Evolutionary conservation across 106 monocot genomes (phyloP).

Genomic region (Dendrobium officinale): DNA sequence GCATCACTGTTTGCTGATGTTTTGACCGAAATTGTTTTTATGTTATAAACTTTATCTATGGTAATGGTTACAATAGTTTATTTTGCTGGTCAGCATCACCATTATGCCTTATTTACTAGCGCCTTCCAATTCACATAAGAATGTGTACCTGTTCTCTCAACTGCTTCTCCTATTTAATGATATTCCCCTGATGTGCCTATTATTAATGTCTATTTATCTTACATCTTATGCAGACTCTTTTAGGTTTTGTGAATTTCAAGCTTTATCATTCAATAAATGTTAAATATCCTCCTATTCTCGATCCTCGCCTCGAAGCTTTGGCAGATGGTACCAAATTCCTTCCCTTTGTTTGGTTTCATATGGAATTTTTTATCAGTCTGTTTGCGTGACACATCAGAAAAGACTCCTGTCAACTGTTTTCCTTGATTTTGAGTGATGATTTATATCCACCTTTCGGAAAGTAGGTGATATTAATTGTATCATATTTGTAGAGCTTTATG

Average conservation of each 20-base stretch:
- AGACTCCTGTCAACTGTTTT: neutral
- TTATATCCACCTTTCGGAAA: neutral
- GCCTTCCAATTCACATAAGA: neutral
- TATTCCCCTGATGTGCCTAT: neutral
- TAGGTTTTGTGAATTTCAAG: constrained; percentile 89
- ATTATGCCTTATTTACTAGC: neutral
- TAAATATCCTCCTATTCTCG: constrained; percentile 89
- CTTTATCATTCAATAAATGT: constrained; percentile 91
- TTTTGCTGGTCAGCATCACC: neutral
- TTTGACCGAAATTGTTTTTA: neutral
- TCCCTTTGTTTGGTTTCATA: neutral
- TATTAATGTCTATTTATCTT: neutral
- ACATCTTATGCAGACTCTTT: constrained; percentile 66
- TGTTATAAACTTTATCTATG: neutral
- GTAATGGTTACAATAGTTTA: neutral
- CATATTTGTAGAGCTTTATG: constrained; percentile 70
- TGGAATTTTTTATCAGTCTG: neutral
- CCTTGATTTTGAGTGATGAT: neutral
- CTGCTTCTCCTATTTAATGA: neutral
- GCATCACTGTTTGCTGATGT: too few relatives aligned
- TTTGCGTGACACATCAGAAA: neutral
- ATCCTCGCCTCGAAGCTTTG: constrained; percentile 85
- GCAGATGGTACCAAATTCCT: constrained; percentile 66
- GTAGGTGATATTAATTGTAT: neutral
- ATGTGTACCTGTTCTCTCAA: neutral